A percentile compares a stretch with the other conserved stretches of the same genome.
These are phyloP conservation scores for Raphanus sativus DNA, from an alignment of 345 rosid genomes.

Conservation along the genomic window DNA sequence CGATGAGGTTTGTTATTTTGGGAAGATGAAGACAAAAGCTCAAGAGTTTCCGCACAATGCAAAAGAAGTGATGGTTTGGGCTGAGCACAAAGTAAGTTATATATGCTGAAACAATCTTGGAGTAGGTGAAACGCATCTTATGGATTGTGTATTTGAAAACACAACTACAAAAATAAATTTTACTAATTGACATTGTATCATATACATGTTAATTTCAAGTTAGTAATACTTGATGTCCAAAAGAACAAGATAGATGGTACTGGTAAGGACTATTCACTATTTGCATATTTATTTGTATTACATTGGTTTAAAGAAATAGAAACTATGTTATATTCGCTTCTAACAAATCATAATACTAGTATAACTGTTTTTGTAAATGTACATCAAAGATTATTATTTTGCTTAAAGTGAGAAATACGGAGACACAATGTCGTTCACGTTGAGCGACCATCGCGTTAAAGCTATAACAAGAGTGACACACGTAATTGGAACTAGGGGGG, in stretches of 20 bases:
- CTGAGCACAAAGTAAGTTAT: conserved; percentile 31
- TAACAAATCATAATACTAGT: conserved; percentile 14
- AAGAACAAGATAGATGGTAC: no score
- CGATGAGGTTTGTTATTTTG: not conserved
- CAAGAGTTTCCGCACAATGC: conserved; percentile 17
- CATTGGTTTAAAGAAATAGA: not conserved
- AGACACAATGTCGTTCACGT: conserved; percentile 40
- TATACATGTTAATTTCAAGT: not conserved
- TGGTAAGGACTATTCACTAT: not conserved
- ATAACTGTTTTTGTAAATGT: not conserved
- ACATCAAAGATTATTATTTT: conserved; percentile 8
- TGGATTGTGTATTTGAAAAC: not conserved
- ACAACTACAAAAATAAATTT: not conserved
- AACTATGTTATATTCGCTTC: not conserved
- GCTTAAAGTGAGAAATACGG: not conserved
- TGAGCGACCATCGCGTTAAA: conserved; percentile 40
- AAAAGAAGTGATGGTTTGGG: conserved; percentile 33
- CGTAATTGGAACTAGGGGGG: conserved; percentile 17
- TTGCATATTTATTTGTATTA: not conserved
- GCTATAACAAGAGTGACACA: conserved; percentile 30
- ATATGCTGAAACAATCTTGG: conserved; percentile 22
- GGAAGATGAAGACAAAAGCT: conserved; percentile 13
- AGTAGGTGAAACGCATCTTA: conserved; percentile 26
- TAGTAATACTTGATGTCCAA: not conserved
- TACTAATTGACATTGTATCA: not conserved